Evolutionary conservation across 31 red algal genomes (phyloP), one percentile per base, ranked within the genome.

Genomic region (Pterothamnion heteromorphum): DNA sequence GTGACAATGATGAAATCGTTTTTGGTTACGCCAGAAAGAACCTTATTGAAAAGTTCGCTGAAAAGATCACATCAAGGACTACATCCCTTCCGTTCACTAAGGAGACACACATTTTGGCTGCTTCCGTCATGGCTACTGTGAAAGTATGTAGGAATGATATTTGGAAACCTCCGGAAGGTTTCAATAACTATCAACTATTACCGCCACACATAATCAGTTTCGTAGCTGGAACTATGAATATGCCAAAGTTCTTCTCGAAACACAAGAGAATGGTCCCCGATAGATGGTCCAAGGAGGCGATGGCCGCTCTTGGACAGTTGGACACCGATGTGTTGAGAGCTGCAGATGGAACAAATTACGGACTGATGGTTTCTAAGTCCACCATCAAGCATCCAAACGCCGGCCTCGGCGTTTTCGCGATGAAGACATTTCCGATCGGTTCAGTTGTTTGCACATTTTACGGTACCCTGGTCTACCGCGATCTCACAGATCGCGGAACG

Each of bases 401-500:
- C 4, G 78, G 78, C 4, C 4, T 82, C 4, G 78, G 78, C 18
- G 85, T 82, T 27, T 82, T 82, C 24, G 24, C 78, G 5, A 22
- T 5, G 22, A 9, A 27, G 5, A 9, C 18, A 27, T 22, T 82
- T 27, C 22, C 24, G 14, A 27, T 27, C 5, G 78, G 78, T 28
- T 20, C n/a, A 5, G 24, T 22, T 27, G 78, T 82, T 27, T 82
- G 78, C 78, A 27, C 5, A 9, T 82, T 22, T 28, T 82, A 22
- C 78, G 78, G 78, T 82, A 82, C 78, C n/a, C 5, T 82, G 5
- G 78, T 82, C 14, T 82, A 82, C 78, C 78, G 31, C 24, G 78
- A 82, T 28, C 31, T 82, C 22, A 5, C 14, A 9, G 78, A 5
- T 22, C 5, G 78, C 18, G 4, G 24, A 5, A 27, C n/a, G 5